phyloP scores from a whole-genome alignment of 805 yeast genomes.

The Candida mattraensis region DNA sequence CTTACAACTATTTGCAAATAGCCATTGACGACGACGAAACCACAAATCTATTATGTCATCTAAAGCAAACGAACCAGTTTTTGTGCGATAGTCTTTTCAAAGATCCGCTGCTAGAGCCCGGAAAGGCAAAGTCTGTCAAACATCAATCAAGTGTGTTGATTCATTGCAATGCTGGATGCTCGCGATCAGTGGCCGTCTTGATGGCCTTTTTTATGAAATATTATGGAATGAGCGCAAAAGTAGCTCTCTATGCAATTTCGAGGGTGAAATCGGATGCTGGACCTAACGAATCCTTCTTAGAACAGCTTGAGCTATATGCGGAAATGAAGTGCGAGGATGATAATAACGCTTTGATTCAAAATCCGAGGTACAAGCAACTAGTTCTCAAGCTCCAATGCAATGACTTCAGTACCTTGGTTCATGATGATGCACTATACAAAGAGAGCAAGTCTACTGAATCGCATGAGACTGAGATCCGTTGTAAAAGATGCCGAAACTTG shows the following conservation, averaged over 20 bases:
- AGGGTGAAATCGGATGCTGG: slow-evolving; percentile 57
- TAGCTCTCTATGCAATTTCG: slow-evolving; percentile 74
- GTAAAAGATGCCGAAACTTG: slow-evolving; percentile 77
- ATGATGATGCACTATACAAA: slow-evolving; percentile 18
- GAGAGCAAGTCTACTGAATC: slow-evolving; percentile 3
- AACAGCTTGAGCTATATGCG: slow-evolving; percentile 68
- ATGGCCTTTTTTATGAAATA: slow-evolving; percentile 50
- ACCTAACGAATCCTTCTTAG: slow-evolving; percentile 74
- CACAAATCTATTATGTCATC: slow-evolving; percentile 61
- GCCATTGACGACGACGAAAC: slow-evolving; percentile 71
- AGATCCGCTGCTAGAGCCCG: slow-evolving; percentile 26
- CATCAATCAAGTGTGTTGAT: slow-evolving; percentile 48
- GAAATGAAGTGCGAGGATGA: slow-evolving; percentile 40
- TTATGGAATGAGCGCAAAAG: slow-evolving; percentile 54
- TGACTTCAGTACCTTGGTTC: slow-evolving; percentile 16
- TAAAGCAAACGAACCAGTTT: slow-evolving; percentile 63
- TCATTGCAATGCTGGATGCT: slow-evolving; percentile 54
- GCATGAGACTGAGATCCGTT: slow-evolving; percentile 46
- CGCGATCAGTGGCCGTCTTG: slow-evolving; percentile 47
- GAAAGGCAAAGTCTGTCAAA: slow-evolving; percentile 26
- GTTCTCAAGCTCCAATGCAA: slow-evolving; percentile 31
- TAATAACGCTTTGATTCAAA: slow-evolving; percentile 23
- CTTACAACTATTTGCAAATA: slow-evolving; percentile 57
- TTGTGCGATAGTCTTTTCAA: slow-evolving; percentile 64
- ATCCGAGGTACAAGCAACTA: slow-evolving; percentile 44